These are phyloP conservation scores for Auricularia cornea DNA, from an alignment of 768 basidiomycete genomes.

Conservation along the genomic window DNA sequence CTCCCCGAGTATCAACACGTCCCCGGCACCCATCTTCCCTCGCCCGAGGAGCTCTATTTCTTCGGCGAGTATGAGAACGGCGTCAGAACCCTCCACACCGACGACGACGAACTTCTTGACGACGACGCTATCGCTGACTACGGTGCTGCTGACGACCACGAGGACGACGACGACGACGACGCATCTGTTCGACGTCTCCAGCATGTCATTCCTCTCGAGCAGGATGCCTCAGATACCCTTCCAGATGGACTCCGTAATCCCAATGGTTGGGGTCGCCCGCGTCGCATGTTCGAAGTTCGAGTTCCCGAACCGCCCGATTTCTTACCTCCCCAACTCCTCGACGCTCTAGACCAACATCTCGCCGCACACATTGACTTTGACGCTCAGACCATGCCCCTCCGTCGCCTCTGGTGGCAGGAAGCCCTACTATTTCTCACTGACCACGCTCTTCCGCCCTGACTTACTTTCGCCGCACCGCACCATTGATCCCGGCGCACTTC, in stretches of 20 bases:
- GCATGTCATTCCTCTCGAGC: slow-evolving; percentile 4
- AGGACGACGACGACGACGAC: slow-evolving; percentile 11
- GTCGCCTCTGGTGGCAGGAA: too few species aligned
- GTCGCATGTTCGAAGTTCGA: too few species aligned
- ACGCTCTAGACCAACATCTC: too few species aligned
- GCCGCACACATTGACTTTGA: too few species aligned
- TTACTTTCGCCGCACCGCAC: too few species aligned
- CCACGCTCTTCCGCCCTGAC: too few species aligned
- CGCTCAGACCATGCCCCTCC: too few species aligned
- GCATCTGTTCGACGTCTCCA: slow-evolving; percentile 11
- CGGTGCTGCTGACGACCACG: slow-evolving; percentile 19
- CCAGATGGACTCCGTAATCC: neutral
- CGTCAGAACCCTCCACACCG: slow-evolving; percentile 15
- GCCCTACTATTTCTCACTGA: too few species aligned
- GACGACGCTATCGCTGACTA: slow-evolving; percentile 6
- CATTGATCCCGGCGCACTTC: too few species aligned
- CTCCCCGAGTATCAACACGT: slow-evolving; percentile 13
- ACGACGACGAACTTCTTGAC: neutral
- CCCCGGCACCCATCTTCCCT: slow-evolving; percentile 11
- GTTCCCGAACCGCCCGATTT: too few species aligned
- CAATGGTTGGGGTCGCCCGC: too few species aligned
- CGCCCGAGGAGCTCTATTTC: slow-evolving; percentile 13
- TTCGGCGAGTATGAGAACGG: slow-evolving; percentile 28
- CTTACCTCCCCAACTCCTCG: too few species aligned
- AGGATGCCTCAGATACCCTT: slow-evolving; percentile 7